Base-by-base conservation (phyloP, 2,329 filamentous ascomycete genomes). In the Paraphoma chrysanthemicola region DNA sequence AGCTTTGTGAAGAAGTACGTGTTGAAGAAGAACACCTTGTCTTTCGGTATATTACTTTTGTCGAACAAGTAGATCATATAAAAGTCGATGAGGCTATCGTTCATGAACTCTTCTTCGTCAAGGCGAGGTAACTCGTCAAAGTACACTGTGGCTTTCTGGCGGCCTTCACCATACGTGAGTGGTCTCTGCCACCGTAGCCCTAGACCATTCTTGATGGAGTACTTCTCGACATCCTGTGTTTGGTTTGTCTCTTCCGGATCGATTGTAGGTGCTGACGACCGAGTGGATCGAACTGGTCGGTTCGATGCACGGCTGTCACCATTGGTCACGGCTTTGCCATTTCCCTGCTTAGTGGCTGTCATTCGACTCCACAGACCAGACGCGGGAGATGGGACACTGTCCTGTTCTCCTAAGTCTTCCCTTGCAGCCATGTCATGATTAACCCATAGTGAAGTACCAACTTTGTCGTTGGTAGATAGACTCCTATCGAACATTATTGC, bases 21-120 rank as follows among this genome's bases (percentile, higher is more conserved):
- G 73, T 93, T 98, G 80, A 96, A 94, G 65, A 97, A 90, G 73
- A 96, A 92, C 3, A 96, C 87, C 49, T 87, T 86, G 56, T 86
- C 81, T 0, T 87, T 79, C 4, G 88, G 66, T 4, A 76, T 56
- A 0, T 69, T 60, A 18, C 62, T 54, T 10, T 44, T 86, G 80
- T 72, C 49, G 42, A 67, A 72, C 2, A 74, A 58, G 44, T 73
- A 74, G 29, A 90, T 88, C 53, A 97, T 82, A 71, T 96, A 97
- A 72, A 97, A 97, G 48, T 86, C 88, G 64, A 99, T 90, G 29
- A 99, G 80, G 69, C 92, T 97, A 78, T 99, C 95, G 71, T 99
- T 99, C 43, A 99, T 78, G 56, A 90, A 96, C 65, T 97, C 86
- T 11, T 88, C 91, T 60, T 96, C 91, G 57, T 96, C 89, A 2